Evolutionary conservation across 202 grass and related monocot species (phyloP), one percentile per base, ranked within the genome.

Genomic region (Brachypodium distachyon): DNA sequence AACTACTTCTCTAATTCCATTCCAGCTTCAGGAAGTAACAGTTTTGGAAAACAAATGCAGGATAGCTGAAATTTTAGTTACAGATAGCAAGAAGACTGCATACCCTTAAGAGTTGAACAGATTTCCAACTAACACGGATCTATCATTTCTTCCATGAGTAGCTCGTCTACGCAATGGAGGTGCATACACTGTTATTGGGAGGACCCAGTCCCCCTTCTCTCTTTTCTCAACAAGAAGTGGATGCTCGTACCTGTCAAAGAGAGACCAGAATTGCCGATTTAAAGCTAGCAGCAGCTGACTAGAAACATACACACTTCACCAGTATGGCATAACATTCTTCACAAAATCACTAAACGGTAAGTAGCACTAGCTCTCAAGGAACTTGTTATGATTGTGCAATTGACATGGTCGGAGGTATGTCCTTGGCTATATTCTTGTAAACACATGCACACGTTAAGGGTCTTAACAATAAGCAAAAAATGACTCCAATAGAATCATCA

Each of bases 151-250:
- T 48, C 77, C 84, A 67, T 92, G 85, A 47, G 61, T 85, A 70
- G 85, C 67, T 81, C 86, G 87, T 70, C 87, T 89, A 42, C 83
- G 79, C 54, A 84, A 31, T 42, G 96, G 92, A 79, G 96, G 96
- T 28, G 87, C 82, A 68, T 92, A 92, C 68, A 99, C 96, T 79
- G 89, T 92, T 75, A 99, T 65, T 33, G 95, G 95, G 18, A 95
- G 87, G 61, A 92, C 74, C 96, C 96, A 99, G 60, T 95, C 92
- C 14, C 96, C 96, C 82, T 99, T 99, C 51, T 99, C 89, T 85
- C 96, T 92, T 71, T 87, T 87, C 60, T 99, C 96, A 73, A 92
- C 77, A 71, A 98, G 87, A 38, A 93, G 87, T 49, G 92, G 96
- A 58, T 95, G 96, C 25, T 90, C 89, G 26, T 95, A 99, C 56